Base-by-base conservation (phyloP, 2,329 filamentous ascomycete species). In the Grosmannia serpens region DNA sequence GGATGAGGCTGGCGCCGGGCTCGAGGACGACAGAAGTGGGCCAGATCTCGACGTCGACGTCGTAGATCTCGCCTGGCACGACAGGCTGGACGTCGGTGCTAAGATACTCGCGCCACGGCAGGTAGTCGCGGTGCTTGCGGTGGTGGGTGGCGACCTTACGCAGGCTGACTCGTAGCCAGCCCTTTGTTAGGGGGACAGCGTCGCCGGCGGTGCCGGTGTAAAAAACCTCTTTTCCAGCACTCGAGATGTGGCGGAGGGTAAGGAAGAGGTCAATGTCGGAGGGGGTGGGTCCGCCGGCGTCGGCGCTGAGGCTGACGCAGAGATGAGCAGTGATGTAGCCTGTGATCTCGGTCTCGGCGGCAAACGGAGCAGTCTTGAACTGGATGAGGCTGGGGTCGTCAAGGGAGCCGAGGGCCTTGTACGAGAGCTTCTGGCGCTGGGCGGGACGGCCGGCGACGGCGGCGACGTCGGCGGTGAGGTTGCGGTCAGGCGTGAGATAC, bases 121-220 rank as follows among this genome's bases (percentile, higher is more conserved):
- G 70, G 65, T 76, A 84, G 0, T 72, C 64, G 6, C 77, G 70
- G 64, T 85, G 75, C 61, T 75, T 77, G 0, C 75, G 74, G 64
- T 84, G 72, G 7, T 75, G 64, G 0, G 70, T 64, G 60, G 82
- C 74, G 3, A 78, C 75, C 65, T 81, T 82, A 24, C 83, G 77
- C 22, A 84, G 69, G 38, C 75, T 79, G 13, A 78, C 75, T 1
- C 83, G 76, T 11, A 86, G 76, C 83, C 83, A 87, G 26, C 83
- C 84, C 67, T 86, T 87, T 56, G 77, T 75, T 0, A 86, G 71
- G 0, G 84, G 84, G 0, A 86, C 76, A 0, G 80, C 77, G 60
- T 86, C 84, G 15, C 84, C 83, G 0, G 81, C 80, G 2, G 84
- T 85, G 38, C 84, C 83, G 0, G 84, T 87, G 68, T 86, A 87